Evolutionary conservation across 139 green algal species (phyloP).

Genomic region (Tetraselmis chui): DNA sequence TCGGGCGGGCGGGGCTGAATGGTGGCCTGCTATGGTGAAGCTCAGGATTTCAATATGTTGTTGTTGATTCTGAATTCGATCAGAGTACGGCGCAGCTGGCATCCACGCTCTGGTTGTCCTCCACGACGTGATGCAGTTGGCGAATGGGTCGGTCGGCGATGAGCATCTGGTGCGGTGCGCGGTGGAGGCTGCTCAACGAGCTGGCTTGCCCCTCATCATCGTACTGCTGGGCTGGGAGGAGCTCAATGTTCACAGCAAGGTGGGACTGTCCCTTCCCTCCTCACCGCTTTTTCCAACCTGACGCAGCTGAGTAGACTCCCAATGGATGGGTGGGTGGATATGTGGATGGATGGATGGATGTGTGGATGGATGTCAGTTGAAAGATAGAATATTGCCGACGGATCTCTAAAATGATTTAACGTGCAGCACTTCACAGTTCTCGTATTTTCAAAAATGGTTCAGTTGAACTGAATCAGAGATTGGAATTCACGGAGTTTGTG

Average conservation of each 20-base stretch:
- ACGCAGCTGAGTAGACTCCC: background rate
- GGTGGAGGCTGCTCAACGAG: background rate
- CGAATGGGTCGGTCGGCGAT: background rate
- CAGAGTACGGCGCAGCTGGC: background rate
- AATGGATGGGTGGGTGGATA: background rate
- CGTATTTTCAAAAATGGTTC: too few relatives aligned
- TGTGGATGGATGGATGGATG: too few relatives aligned
- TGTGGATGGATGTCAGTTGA: too few relatives aligned
- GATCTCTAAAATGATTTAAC: too few relatives aligned
- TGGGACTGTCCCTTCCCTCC: background rate
- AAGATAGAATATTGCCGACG: background rate
- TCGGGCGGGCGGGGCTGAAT: too few relatives aligned
- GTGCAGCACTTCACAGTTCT: too few relatives aligned
- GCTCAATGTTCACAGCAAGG: background rate
- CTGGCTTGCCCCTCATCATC: background rate
- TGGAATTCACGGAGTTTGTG: too few relatives aligned
- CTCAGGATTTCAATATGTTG: too few relatives aligned
- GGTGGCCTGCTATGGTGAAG: too few relatives aligned
- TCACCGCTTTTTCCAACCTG: background rate
- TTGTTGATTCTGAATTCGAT: too few relatives aligned
- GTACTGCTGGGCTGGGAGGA: background rate
- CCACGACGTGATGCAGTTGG: background rate
- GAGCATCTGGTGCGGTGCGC: background rate
- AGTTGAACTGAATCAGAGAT: too few relatives aligned
- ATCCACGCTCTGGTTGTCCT: background rate